Base-by-base conservation (phyloP, 2,329 filamentous ascomycete genomes). In the Diaporthe longicolla region DNA sequence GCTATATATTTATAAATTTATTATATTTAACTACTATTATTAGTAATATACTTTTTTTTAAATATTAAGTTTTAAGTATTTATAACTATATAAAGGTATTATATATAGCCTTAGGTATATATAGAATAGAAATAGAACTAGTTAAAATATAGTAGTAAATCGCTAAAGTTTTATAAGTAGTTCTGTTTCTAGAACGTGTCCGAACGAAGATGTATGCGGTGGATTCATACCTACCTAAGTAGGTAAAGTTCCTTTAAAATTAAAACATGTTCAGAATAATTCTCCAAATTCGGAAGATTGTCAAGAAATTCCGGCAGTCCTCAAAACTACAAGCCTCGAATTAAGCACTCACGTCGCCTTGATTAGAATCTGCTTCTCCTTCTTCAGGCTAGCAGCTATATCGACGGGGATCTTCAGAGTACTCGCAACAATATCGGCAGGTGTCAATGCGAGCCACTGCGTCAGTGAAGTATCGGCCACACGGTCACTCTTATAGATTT, bases 381-480 rank as follows among this genome's bases (percentile, higher is more conserved):
- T 91, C 84, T 91, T 90, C 73, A 92, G 77, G 13, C 85, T 82
- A 77, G 89, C 82, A 2, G 89, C 89, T 57, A 92, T 85, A 19
- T 86, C 84, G 6, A 90, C 78, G 0, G 89, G 87, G 15, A 92
- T 86, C 78, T 91, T 91, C 21, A 92, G 83, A 1, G 87, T 86
- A 80, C 89, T 86, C 0, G 90, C 88, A 19, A 92, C 90, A 65
- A 93, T 86, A 65, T 91, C 88, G 0, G 88, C 84, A 0, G 92
- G 92, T 0, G 92, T 93, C 66, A 93, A 82, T 1, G 91, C 92
- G 52, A 94, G 84, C 92, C 92, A 94, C 80, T 94, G 92, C 0
- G 89, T 91, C 55, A 93, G 80, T 0, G 89, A 87, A 76, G 94
- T 91, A 78, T 94, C 92, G 0, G 88, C 90, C 1, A 93, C 91